Conservation (phyloP, 1,139 yeast species). For the Debaryomyces udenii region DNA sequence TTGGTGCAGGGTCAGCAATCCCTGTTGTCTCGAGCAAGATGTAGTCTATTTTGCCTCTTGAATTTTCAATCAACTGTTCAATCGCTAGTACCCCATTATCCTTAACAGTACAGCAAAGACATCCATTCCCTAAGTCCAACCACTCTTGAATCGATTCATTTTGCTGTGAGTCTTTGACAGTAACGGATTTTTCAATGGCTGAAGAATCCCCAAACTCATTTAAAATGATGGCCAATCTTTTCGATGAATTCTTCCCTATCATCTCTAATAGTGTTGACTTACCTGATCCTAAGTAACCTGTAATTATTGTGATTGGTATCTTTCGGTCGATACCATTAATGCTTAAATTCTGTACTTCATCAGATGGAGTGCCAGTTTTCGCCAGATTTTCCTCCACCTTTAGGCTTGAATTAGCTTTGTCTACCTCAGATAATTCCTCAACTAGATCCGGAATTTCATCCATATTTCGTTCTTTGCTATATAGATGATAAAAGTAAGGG, state of each 20-base stretch:
- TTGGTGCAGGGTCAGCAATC: conserved; percentile 97
- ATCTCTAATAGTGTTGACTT: conserved; percentile 82
- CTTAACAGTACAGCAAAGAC: conserved; percentile 93
- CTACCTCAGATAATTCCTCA: conserved; percentile 27
- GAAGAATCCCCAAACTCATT: conserved; percentile 91
- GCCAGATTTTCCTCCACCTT: neutral
- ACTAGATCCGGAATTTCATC: conserved; percentile 61
- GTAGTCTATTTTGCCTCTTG: conserved; percentile 79
- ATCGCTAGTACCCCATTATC: conserved; percentile 95
- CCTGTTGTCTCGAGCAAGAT: conserved; percentile 94
- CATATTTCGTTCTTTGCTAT: conserved; percentile 15
- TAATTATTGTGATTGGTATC: conserved; percentile 90
- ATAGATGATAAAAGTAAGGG: neutral
- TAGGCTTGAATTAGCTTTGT: neutral
- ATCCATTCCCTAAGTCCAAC: conserved; percentile 95
- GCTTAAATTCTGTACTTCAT: neutral
- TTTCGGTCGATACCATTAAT: conserved; percentile 31
- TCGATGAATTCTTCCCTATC: conserved; percentile 68
- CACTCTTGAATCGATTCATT: conserved; percentile 78
- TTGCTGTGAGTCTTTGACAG: conserved; percentile 63
- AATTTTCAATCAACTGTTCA: conserved; percentile 77
- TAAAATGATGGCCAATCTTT: conserved; percentile 82
- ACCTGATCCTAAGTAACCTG: conserved; percentile 96
- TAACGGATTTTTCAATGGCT: conserved; percentile 84
- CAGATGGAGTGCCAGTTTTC: neutral